phyloP scores from a whole-genome alignment of 176 grass and related monocot genomes.

The Cenchrus fungigraminus region DNA sequence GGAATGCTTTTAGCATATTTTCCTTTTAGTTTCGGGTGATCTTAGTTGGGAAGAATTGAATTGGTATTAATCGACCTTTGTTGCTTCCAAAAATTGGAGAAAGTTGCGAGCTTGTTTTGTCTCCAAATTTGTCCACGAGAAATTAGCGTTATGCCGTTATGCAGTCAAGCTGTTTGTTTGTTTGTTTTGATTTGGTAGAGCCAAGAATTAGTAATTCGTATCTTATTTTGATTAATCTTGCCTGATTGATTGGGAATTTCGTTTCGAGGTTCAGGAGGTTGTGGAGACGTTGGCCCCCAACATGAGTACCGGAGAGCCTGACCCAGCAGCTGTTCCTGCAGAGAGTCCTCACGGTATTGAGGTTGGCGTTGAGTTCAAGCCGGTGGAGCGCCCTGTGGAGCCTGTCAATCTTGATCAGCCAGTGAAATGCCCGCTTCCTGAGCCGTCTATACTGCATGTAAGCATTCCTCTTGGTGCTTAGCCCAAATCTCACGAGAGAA shows the following conservation, averaged over 20 bases:
- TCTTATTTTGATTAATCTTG: background rate
- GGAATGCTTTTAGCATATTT: conserved; percentile 6
- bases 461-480: conserved; percentile 21
- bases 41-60: conserved; percentile 8
- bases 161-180: background rate
- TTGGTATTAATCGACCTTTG: background rate
- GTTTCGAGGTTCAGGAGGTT: conserved; percentile 50
- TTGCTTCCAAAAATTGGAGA: background rate
- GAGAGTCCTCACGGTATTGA: conserved; percentile 63
- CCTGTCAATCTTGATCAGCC: conserved; percentile 86
- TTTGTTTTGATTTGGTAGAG: background rate
- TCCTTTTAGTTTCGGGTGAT: background rate
- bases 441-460: conserved; percentile 96
- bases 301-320: conserved; percentile 45
- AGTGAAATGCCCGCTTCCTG: conserved; percentile 85
- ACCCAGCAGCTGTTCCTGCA: conserved; percentile 32
- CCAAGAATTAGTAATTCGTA: background rate
- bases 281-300: conserved; percentile 62
- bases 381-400: conserved; percentile 85
- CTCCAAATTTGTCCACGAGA: background rate
- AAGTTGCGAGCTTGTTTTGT: conserved; percentile 18
- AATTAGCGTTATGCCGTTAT: background rate
- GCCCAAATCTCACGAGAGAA: background rate
- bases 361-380: conserved; percentile 73
- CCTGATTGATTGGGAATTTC: conserved; percentile 29